These are phyloP conservation scores for Mucor indicus DNA, from an alignment of 371 early-diverging fungal species.

Conservation along the genomic window DNA sequence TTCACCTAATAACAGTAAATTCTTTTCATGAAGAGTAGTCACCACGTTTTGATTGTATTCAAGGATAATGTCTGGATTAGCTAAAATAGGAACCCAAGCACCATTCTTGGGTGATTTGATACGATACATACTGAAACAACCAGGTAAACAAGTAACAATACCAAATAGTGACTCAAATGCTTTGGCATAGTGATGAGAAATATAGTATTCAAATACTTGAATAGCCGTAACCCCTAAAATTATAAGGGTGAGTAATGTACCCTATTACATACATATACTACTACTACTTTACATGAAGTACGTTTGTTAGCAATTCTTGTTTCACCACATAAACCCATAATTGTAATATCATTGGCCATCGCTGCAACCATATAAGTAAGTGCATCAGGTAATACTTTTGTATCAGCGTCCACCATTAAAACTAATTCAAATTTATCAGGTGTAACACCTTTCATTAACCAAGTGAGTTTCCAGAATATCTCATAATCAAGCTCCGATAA, in stretches of 20 bases:
- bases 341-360: conserved; percentile 78
- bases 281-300: conserved; percentile 70
- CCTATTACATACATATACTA: neutral
- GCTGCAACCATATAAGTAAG: conserved; percentile 77
- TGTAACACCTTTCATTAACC: conserved; percentile 76
- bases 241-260: neutral
- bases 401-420: conserved; percentile 98
- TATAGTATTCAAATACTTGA: conserved; percentile 94
- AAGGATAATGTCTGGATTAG: conserved; percentile 86
- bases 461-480: conserved; percentile 87
- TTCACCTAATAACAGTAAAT: conserved; percentile 92
- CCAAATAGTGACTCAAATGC: conserved; percentile 96
- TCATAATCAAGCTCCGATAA: conserved; percentile 96
- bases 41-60: conserved; percentile 90
- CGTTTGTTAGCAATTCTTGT: conserved; percentile 84
- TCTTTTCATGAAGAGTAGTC: conserved; percentile 95
- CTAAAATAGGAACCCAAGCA: conserved; percentile 79
- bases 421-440: conserved; percentile 89
- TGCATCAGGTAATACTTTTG: conserved; percentile 77
- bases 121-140: conserved; percentile 93
- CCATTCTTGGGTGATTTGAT: conserved; percentile 80
- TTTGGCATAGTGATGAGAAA: conserved; percentile 93
- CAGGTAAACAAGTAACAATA: conserved; percentile 97
- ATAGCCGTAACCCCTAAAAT: conserved; percentile 55
- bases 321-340: conserved; percentile 88